Evolutionary conservation across 1,284 basidiomycete species (phyloP), one percentile per base, ranked within the genome.

Genomic region (Rhodotorula mucilaginosa): DNA sequence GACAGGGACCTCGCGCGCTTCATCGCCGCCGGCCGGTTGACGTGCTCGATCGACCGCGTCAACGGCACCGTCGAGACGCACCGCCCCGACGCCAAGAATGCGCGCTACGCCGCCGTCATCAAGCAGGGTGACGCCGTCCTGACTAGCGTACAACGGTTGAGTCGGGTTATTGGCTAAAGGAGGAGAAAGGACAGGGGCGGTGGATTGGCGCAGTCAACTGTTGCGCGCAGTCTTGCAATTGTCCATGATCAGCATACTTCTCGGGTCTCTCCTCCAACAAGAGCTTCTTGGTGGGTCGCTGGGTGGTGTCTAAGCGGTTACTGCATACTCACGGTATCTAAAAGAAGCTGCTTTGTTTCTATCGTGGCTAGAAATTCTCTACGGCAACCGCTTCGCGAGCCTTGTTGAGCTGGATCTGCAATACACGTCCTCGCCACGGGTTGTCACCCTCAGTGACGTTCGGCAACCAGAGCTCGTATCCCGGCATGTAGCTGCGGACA

Each of bases 1-100:
- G 39, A 39, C 78, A 93, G 91, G 73, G 95, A 99, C 79, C 85
- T 98, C 49, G 93, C 93, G 26, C 87, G 90, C 10, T 97, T 98
- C 83, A 98, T 99, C 78, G 90, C 95, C 3, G 87, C 88, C 23
- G 91, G 91, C n/a, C 86, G 95, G 19, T 83, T 98, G 61, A 89
- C 93, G 72, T 93, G 91, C 78, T 89, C 90, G 13, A 97, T 99
- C 75, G 95, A 98, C 85, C 93, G 93, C 80, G 96, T 97, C 47
- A 86, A 90, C 70, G 93, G 93, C 0, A 87, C 97, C 46, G 93
- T 98, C 18, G 92, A 95, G 82, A 98, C 95, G n/a, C 94, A 92
- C 67, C 85, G 94, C 70, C 90, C 93, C 19, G 84, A 85, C 74
- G 82, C 83, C 73, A 97, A 97, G 86, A 92, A 90, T 69, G 88